phyloP scores from a whole-genome alignment of 2,329 filamentous ascomycete genomes.

The Fusarium continuum region DNA sequence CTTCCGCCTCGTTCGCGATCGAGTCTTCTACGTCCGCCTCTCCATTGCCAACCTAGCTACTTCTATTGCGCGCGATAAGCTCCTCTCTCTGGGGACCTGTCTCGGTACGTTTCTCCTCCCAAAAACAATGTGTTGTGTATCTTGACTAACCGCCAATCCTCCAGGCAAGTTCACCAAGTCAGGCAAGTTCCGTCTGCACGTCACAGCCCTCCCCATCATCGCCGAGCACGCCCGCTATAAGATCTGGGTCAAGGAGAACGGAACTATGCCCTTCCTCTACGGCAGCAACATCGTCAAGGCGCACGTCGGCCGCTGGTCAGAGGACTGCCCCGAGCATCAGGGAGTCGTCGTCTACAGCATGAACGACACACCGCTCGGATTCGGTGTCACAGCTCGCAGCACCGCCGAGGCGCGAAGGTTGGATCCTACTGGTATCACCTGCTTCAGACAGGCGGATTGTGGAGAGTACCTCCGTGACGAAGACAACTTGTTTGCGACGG shows the following conservation, averaged over 20 bases:
- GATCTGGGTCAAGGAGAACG: constrained; percentile 96
- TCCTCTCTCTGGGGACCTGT: constrained; percentile 89
- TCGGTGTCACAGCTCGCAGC: constrained; percentile 88
- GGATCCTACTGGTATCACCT: constrained; percentile 89
- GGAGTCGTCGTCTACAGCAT: constrained; percentile 91
- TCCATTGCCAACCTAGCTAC: constrained; percentile 92
- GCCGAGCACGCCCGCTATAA: constrained; percentile 94
- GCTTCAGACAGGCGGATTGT: constrained; percentile 91
- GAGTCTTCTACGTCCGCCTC: constrained; percentile 92
- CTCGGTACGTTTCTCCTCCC: constrained; percentile 59
- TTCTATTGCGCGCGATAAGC: constrained; percentile 80
- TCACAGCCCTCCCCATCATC: constrained; percentile 87
- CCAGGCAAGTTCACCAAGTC: constrained; percentile 94
- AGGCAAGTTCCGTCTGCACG: constrained; percentile 93
- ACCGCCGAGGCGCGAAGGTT: constrained; percentile 84
- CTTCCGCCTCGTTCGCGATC: constrained; percentile 82
- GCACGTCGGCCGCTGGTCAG: constrained; percentile 80
- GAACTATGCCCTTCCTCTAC: constrained; percentile 97
- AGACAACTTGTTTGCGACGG: constrained; percentile 69
- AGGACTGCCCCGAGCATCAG: constrained; percentile 93
- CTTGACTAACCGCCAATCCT: constrained; percentile 15
- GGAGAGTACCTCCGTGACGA: constrained; percentile 94
- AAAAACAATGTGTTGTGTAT: background rate
- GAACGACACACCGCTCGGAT: constrained; percentile 93
- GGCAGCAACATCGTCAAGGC: constrained; percentile 84